A percentile compares a stretch with the other conserved stretches of the same genome.
Conservation (phyloP, 2,329 filamentous ascomycete genomes). For the Colletotrichum somersetense region DNA sequence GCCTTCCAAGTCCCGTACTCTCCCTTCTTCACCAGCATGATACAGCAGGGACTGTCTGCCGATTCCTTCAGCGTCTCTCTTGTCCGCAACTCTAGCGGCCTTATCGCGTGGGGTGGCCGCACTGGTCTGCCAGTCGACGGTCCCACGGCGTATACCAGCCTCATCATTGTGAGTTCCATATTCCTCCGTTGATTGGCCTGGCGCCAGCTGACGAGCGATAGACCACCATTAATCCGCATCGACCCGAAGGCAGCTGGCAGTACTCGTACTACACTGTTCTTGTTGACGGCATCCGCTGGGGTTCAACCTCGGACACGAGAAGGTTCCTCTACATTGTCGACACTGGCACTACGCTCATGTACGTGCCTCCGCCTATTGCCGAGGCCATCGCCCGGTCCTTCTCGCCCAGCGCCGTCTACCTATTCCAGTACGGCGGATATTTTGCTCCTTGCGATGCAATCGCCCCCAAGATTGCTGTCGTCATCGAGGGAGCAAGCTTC, state of each 20-base stretch:
- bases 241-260: constrained; percentile 55
- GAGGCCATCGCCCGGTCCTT: constrained; percentile 62
- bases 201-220: constrained; percentile 44
- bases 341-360: constrained; percentile 64
- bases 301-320: constrained; percentile 54
- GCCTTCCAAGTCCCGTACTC: constrained; percentile 59
- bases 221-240: constrained; percentile 58
- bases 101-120: constrained; percentile 61
- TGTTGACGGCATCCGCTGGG: constrained; percentile 62
- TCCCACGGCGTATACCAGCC: constrained; percentile 53
- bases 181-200: background rate
- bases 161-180: constrained; percentile 59
- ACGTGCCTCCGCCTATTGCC: constrained; percentile 63
- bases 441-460: constrained; percentile 63
- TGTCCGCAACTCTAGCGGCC: constrained; percentile 60
- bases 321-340: constrained; percentile 65
- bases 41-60: constrained; percentile 59
- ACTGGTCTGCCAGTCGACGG: constrained; percentile 52
- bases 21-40: constrained; percentile 63
- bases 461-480: constrained; percentile 59
- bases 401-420: constrained; percentile 60
- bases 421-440: constrained; percentile 61
- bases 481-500: constrained; percentile 59
- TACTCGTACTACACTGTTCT: constrained; percentile 68
- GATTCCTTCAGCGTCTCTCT: constrained; percentile 63